phyloP scores from a whole-genome alignment of 2,329 filamentous ascomycete species.

The Nannizziopsis barbatae region DNA sequence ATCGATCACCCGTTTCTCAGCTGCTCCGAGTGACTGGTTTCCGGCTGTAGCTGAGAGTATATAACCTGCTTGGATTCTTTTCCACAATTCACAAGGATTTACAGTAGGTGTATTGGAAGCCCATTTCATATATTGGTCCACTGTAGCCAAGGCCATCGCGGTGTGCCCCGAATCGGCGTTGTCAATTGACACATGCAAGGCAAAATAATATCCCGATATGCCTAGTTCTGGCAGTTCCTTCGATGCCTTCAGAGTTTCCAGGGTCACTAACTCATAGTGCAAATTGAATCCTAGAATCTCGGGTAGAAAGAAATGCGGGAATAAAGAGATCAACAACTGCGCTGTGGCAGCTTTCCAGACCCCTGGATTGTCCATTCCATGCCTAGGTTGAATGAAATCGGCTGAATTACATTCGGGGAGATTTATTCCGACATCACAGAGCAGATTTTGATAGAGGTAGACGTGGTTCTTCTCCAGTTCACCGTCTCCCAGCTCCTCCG shows the following conservation, averaged over 20 bases:
- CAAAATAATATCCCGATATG: constrained; percentile 39
- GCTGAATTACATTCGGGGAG: constrained; percentile 25
- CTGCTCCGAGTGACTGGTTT: constrained; percentile 11
- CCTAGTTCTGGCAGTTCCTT: constrained; percentile 37
- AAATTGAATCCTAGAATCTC: constrained; percentile 44
- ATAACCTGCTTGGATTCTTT: constrained; percentile 36
- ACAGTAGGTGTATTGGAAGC: constrained; percentile 20
- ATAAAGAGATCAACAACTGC: constrained; percentile 40
- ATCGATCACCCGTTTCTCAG: constrained; percentile 10
- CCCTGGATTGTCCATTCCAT: constrained; percentile 20
- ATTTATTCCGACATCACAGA: constrained; percentile 23
- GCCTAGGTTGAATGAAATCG: constrained; percentile 23
- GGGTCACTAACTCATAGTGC: constrained; percentile 36
- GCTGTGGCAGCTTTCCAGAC: constrained; percentile 37
- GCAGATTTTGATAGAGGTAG: constrained; percentile 25
- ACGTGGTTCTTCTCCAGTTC: constrained; percentile 40
- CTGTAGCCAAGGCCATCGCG: constrained; percentile 37
- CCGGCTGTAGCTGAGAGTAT: constrained; percentile 23
- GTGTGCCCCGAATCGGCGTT: constrained; percentile 41
- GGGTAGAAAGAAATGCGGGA: constrained; percentile 40
- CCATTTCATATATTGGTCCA: constrained; percentile 32
- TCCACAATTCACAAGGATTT: constrained; percentile 25
- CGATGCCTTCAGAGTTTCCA: constrained; percentile 32
- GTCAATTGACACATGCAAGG: constrained; percentile 43
- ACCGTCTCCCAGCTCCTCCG: constrained; percentile 43